phyloP scores from a whole-genome alignment of 2,329 filamentous ascomycete genomes.

The Fusarium stilboides region DNA sequence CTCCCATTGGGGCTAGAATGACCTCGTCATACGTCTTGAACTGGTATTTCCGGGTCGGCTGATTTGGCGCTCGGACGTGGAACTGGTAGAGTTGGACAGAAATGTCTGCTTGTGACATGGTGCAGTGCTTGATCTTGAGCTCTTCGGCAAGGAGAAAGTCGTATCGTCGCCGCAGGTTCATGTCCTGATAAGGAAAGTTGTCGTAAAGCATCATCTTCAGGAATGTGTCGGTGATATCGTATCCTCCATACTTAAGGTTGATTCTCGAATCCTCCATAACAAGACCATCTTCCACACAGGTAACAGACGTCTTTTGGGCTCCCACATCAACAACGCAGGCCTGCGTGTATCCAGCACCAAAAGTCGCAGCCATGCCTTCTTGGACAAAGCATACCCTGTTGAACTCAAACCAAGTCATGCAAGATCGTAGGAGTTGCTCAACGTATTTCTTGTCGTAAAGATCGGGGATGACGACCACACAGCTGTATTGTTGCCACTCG shows the following conservation, averaged over 20 bases:
- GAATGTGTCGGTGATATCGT: conserved; percentile 93
- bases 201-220: conserved; percentile 98
- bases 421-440: conserved; percentile 84
- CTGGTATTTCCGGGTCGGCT: conserved; percentile 91
- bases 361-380: conserved; percentile 94
- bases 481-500: conserved; percentile 92
- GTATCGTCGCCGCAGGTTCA: conserved; percentile 90
- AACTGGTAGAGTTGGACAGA: conserved; percentile 92
- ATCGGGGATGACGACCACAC: conserved; percentile 97
- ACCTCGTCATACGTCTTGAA: conserved; percentile 99
- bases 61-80: conserved; percentile 87
- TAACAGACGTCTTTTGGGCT: conserved; percentile 96
- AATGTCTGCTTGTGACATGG: conserved; percentile 90
- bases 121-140: conserved; percentile 93
- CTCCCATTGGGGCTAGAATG: conserved; percentile 94
- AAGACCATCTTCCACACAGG: conserved; percentile 96
- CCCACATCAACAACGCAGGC: conserved; percentile 97
- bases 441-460: conserved; percentile 96
- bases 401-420: conserved; percentile 92
- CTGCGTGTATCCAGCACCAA: conserved; percentile 93
- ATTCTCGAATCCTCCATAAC: conserved; percentile 94
- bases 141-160: conserved; percentile 96
- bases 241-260: conserved; percentile 94
- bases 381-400: conserved; percentile 93
- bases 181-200: conserved; percentile 94